Conservation (phyloP, 495 filamentous ascomycete genomes). For the Ramalina intermedia region DNA sequence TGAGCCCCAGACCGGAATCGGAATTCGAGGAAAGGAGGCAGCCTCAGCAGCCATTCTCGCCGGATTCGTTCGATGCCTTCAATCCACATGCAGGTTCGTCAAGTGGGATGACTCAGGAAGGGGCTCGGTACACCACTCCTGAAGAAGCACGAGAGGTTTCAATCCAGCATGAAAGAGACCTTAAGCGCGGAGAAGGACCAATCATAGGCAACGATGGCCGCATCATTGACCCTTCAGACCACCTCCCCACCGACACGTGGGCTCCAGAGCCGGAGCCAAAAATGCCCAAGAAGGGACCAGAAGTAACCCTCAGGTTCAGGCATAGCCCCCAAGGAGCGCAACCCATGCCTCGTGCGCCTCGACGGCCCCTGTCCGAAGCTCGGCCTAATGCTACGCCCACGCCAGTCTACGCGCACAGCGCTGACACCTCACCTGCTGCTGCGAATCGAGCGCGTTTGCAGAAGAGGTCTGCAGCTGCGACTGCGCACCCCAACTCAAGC, state of each 20-base stretch:
- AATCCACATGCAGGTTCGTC: slow-evolving; percentile 38
- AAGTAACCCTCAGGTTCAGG: slow-evolving; percentile 37
- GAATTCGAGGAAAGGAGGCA: slow-evolving; percentile 35
- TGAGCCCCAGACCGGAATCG: slow-evolving; percentile 50
- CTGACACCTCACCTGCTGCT: slow-evolving; percentile 16
- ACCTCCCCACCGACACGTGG: slow-evolving; percentile 81
- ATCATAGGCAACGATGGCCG: slow-evolving; percentile 76
- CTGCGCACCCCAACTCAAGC: slow-evolving; percentile 12
- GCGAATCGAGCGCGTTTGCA: slow-evolving; percentile 43
- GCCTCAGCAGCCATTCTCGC: slow-evolving; percentile 68
- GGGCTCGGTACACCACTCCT: slow-evolving; percentile 27
- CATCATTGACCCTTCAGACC: slow-evolving; percentile 84
- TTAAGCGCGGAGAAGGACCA: slow-evolving; percentile 26
- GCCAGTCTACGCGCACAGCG: slow-evolving; percentile 8
- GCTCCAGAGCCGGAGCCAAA: slow-evolving; percentile 85
- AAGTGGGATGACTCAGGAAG: slow-evolving; percentile 20
- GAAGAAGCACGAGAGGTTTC: slow-evolving; percentile 27
- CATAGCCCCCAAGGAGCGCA: slow-evolving; percentile 31
- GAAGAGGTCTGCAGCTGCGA: slow-evolving; percentile 31
- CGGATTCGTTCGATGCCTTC: slow-evolving; percentile 70
- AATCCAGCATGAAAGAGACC: slow-evolving; percentile 23
- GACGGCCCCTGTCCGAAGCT: slow-evolving; percentile 12
- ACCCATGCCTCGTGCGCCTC: slow-evolving; percentile 22
- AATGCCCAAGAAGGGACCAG: slow-evolving; percentile 37
- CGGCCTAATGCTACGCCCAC: slow-evolving; percentile 20